These are phyloP conservation scores for Rhynchospora breviuscula DNA, from an alignment of 176 grass and related monocot genomes.

Conservation along the genomic window DNA sequence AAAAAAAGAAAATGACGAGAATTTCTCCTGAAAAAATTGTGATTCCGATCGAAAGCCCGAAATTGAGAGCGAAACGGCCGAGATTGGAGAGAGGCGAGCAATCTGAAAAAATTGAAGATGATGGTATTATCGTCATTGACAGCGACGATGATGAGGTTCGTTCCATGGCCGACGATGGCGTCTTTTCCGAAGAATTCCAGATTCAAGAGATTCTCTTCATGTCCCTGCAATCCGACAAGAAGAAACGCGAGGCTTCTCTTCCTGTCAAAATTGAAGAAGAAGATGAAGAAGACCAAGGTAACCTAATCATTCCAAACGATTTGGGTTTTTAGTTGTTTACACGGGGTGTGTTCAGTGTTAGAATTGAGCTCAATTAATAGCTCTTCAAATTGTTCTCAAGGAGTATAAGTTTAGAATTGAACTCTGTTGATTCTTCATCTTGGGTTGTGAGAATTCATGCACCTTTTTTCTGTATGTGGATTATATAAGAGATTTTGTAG, in stretches of 20 bases:
- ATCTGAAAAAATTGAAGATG: neutral
- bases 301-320: neutral
- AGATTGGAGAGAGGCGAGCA: neutral
- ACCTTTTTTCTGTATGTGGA: too few relatives aligned
- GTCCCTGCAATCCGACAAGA: neutral
- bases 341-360: too few relatives aligned
- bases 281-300: neutral
- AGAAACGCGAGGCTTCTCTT: neutral
- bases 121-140: neutral
- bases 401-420: too few relatives aligned
- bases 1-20: neutral
- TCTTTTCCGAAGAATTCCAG: neutral
- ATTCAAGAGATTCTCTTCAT: conserved; percentile 12
- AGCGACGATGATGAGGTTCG: neutral
- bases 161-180: neutral
- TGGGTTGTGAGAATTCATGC: too few relatives aligned
- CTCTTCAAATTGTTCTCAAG: too few relatives aligned
- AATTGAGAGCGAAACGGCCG: neutral
- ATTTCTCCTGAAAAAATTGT: too few relatives aligned
- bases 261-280: neutral
- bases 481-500: too few relatives aligned
- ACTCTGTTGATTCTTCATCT: too few relatives aligned
- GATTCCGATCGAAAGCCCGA: neutral
- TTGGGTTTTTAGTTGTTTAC: too few relatives aligned
- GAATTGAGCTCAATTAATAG: too few relatives aligned